A percentile compares a stretch with the other conserved stretches of the same genome.
phyloP scores from a whole-genome alignment of 345 rosid species.

The Xanthoceras sorbifolium region DNA sequence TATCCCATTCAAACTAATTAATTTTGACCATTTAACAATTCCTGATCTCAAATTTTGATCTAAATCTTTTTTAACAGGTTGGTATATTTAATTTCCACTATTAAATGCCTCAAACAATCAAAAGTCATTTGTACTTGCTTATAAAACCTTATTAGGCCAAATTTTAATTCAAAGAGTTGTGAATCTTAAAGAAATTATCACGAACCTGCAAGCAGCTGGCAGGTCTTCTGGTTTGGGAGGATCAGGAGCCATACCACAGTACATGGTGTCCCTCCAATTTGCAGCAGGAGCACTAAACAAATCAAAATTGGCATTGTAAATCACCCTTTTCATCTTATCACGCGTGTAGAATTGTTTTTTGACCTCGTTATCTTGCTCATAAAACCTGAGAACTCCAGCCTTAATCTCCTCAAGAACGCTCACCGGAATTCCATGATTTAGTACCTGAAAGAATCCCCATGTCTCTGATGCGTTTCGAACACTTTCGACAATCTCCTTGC shows the following conservation, averaged over 20 bases:
- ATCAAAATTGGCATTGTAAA: slow-evolving; percentile 44
- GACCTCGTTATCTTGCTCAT: slow-evolving; percentile 30
- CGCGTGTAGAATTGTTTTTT: slow-evolving; percentile 29
- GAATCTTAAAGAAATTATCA: background rate
- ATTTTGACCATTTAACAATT: no score
- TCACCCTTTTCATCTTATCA: slow-evolving; percentile 18
- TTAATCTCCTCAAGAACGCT: slow-evolving; percentile 29
- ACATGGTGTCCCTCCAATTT: slow-evolving; percentile 46
- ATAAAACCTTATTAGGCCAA: background rate
- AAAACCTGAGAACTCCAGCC: slow-evolving; percentile 26
- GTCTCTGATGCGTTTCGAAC: slow-evolving; percentile 22
- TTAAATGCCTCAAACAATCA: no score
- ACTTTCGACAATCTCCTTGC: slow-evolving; percentile 1
- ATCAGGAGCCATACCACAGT: slow-evolving; percentile 37
- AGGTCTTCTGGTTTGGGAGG: slow-evolving; percentile 39
- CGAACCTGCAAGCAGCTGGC: slow-evolving; percentile 44
- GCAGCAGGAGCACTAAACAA: slow-evolving; percentile 38
- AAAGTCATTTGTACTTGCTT: no score
- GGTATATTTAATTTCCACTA: no score
- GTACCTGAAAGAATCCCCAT: slow-evolving; percentile 37
- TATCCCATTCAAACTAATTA: no score
- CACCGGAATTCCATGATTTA: slow-evolving; percentile 39
- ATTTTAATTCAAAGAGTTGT: background rate
- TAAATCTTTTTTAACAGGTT: no score
- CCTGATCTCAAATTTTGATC: no score